Percentiles rank a stretch among this genome's conserved stretches.
phyloP scores from a whole-genome alignment of 2,329 filamentous ascomycete genomes.

The Verticillium longisporum region DNA sequence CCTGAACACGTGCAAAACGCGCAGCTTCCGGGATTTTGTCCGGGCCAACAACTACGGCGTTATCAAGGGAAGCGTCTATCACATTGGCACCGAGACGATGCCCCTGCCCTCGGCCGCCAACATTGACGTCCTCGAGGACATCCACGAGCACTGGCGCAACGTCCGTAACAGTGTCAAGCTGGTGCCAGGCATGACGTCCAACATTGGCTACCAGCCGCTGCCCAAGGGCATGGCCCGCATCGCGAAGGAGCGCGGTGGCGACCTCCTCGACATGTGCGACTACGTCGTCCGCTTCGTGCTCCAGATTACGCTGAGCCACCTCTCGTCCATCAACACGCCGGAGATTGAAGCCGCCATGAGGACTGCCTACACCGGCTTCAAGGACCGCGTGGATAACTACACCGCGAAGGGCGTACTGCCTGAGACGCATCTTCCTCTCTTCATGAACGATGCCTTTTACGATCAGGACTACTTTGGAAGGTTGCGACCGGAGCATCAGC shows the following conservation, averaged over 20 bases:
- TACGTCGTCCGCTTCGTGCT: conserved; percentile 31
- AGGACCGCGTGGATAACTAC: conserved; percentile 19
- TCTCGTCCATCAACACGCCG: conserved; percentile 17
- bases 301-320: conserved; percentile 35
- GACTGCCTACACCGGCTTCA: conserved; percentile 25
- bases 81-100: conserved; percentile 30
- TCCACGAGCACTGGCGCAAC: conserved; percentile 25
- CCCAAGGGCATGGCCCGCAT: conserved; percentile 24
- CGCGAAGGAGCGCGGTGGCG: conserved; percentile 23
- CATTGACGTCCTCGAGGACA: conserved; percentile 19
- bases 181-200: conserved; percentile 15
- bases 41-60: conserved; percentile 27
- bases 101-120: conserved; percentile 21
- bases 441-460: conserved; percentile 35
- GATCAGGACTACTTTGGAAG: conserved; percentile 34
- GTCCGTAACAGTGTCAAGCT: conserved; percentile 13
- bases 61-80: conserved; percentile 25
- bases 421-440: conserved; percentile 30
- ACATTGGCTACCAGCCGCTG: conserved; percentile 30
- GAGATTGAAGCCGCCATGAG: conserved; percentile 26
- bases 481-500: conserved; percentile 24
- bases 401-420: conserved; percentile 24
- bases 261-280: conserved; percentile 31
- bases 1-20: conserved; percentile 37
- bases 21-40: conserved; percentile 39